Percentiles rank a stretch among this genome's conserved stretches.
Conservation (phyloP, 371 early-diverging fungal species). For the Mucor sp. region DNA sequence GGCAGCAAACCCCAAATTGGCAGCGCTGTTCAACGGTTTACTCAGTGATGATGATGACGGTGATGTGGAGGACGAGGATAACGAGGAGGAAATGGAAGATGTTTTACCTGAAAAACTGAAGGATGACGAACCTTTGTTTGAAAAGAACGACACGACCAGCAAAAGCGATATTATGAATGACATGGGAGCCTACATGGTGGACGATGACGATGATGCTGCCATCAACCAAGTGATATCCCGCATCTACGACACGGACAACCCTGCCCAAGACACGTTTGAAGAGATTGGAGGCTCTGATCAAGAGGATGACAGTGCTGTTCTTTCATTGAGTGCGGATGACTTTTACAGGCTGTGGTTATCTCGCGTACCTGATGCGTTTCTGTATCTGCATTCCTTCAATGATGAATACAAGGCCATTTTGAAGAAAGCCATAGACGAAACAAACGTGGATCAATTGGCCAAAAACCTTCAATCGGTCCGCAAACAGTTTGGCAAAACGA, state of each 20-base stretch:
- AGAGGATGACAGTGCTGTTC: neutral
- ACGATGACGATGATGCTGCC: slow-evolving; percentile 60
- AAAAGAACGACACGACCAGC: neutral
- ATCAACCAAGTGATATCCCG: slow-evolving; percentile 57
- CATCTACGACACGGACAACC: slow-evolving; percentile 32
- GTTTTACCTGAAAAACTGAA: neutral
- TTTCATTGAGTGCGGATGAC: slow-evolving; percentile 13
- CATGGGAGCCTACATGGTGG: slow-evolving; percentile 48
- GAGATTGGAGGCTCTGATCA: neutral
- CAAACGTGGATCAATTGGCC: slow-evolving; percentile 30
- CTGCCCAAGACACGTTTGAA: neutral
- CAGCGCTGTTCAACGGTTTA: slow-evolving; percentile 26
- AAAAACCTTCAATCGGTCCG: slow-evolving; percentile 28
- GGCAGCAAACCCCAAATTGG: slow-evolving; percentile 35
- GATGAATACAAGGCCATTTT: slow-evolving; percentile 49
- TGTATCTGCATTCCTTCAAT: slow-evolving; percentile 41
- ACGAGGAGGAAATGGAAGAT: neutral
- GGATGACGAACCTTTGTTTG: neutral
- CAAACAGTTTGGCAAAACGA: slow-evolving; percentile 53
- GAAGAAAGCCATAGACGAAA: slow-evolving; percentile 42
- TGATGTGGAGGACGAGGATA: neutral
- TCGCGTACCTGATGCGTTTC: slow-evolving; percentile 40
- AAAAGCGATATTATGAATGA: slow-evolving; percentile 18
- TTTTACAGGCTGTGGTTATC: slow-evolving; percentile 31
- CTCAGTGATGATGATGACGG: slow-evolving; percentile 23